phyloP scores from a whole-genome alignment of 2,329 filamentous ascomycete genomes.

The Cladosporium velox region DNA sequence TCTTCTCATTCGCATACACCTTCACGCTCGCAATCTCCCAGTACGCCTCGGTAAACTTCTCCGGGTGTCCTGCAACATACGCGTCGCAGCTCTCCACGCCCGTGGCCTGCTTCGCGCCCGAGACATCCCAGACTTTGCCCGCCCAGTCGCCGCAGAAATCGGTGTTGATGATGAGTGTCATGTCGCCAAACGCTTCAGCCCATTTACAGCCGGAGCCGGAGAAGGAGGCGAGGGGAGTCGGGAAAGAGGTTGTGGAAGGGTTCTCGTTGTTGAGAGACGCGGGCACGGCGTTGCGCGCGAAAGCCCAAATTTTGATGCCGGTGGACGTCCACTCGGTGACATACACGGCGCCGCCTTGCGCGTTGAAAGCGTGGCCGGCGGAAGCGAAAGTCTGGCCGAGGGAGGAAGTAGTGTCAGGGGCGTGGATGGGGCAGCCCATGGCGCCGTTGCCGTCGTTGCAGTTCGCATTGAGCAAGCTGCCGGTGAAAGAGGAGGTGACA shows the following conservation, averaged over 20 bases:
- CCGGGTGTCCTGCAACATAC: conserved; percentile 71
- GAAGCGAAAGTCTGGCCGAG: conserved; percentile 29
- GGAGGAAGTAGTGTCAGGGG: conserved; percentile 23
- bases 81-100: conserved; percentile 65
- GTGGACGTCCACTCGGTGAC: conserved; percentile 65
- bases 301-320: conserved; percentile 80
- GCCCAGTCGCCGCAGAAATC: conserved; percentile 91
- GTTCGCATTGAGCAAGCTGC: conserved; percentile 31
- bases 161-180: conserved; percentile 79
- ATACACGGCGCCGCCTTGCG: conserved; percentile 48
- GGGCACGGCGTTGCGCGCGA: conserved; percentile 68
- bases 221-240: conserved; percentile 67
- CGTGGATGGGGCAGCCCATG: conserved; percentile 47
- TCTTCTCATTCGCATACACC: conserved; percentile 48
- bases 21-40: conserved; percentile 75
- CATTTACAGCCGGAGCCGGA: conserved; percentile 68
- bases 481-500: conserved; percentile 33
- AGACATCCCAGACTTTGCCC: conserved; percentile 64
- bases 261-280: conserved; percentile 59
- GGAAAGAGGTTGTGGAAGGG: conserved; percentile 67
- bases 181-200: conserved; percentile 65
- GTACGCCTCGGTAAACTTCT: conserved; percentile 70
- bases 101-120: conserved; percentile 60
- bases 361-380: conserved; percentile 56
- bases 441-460: conserved; percentile 37